A percentile compares a stretch with the other conserved stretches of the same genome.
Conservation (phyloP, 2,329 filamentous ascomycete species). For the Claviceps africana region DNA sequence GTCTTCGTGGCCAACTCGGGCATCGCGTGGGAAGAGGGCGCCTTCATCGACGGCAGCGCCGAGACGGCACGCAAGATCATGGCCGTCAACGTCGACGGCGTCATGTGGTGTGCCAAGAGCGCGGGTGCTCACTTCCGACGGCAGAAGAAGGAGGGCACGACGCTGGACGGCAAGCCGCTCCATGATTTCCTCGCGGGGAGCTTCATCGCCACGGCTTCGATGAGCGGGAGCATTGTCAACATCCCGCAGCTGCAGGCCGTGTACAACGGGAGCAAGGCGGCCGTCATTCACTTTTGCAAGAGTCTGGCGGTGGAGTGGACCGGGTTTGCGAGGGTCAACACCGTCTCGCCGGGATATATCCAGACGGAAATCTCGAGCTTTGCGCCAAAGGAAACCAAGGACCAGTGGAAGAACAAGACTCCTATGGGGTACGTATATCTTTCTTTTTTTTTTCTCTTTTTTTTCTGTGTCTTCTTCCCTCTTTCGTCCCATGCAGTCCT, state of each 20-base stretch:
- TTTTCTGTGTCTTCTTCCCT: not conserved
- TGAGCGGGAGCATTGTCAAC: conserved; percentile 67
- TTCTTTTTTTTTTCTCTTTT: conserved; percentile 5
- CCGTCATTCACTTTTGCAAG: conserved; percentile 45
- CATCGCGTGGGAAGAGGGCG: conserved; percentile 56
- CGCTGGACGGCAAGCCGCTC: conserved; percentile 45
- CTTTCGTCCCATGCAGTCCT: not conserved
- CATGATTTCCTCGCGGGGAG: conserved; percentile 48
- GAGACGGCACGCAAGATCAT: conserved; percentile 55
- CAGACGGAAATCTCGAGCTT: conserved; percentile 58
- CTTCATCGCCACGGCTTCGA: conserved; percentile 66
- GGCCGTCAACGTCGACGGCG: conserved; percentile 58
- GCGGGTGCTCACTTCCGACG: conserved; percentile 56
- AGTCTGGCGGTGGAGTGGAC: conserved; percentile 66
- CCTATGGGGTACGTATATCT: conserved; percentile 48
- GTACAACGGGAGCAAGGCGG: conserved; percentile 62
- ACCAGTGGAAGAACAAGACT: conserved; percentile 63
- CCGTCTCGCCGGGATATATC: conserved; percentile 63
- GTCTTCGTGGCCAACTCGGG: conserved; percentile 70
- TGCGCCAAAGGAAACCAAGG: conserved; percentile 50
- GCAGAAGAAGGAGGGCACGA: conserved; percentile 54
- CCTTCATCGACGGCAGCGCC: conserved; percentile 50
- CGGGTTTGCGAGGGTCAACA: conserved; percentile 58
- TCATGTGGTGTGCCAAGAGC: conserved; percentile 62
- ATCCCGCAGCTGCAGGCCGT: conserved; percentile 60